Evolutionary conservation across 805 yeast genomes (phyloP), one percentile per base, ranked within the genome.

Genomic region (Candida oleophila): DNA sequence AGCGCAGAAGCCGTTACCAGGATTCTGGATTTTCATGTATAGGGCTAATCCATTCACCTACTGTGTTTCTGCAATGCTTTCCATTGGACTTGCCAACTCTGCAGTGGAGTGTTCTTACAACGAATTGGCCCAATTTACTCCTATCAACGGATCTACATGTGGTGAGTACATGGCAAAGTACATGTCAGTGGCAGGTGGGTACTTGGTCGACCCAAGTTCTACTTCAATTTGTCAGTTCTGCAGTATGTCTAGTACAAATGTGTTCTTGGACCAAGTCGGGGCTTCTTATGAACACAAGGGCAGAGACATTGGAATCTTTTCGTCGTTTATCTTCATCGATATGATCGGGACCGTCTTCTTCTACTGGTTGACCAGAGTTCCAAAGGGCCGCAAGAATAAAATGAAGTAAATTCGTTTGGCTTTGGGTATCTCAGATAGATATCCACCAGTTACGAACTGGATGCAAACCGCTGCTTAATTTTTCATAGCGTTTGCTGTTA

Each of bases 11-110:
- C 69, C 64, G 28, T 49, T 69, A 70, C 87, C 87, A 25, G 81
- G 89, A n/a, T 87, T 87, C 73, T 83, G 72, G 72, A 56, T 63
- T 37, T 67, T 67, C 54, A 64, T 67, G 67, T 67, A 67, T 62
- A 52, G 68, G 45, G 54, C 52, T 38, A 66, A 63, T 50, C 72
- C 72, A 14, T 60, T 67, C 49, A 64, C 71, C 1, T 67, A 67
- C 50, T 60, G 65, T 59, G 52, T 64, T 36, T 60, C 61, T 43
- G 61, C 57, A 36, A 56, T 66, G 52, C 53, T 66, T 43, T 48
- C 59, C 11, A 48, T 63, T 22, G 71, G 66, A 11, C 53, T 67
- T 49, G 68, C 68, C 22, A 53, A 62, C 47, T 53, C 55, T 20
- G 48, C 42, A 7, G 69, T 66, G 2, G 42, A 25, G 2, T 67